phyloP scores from a whole-genome alignment of 176 grass and related monocot species.

The Areca catechu region DNA sequence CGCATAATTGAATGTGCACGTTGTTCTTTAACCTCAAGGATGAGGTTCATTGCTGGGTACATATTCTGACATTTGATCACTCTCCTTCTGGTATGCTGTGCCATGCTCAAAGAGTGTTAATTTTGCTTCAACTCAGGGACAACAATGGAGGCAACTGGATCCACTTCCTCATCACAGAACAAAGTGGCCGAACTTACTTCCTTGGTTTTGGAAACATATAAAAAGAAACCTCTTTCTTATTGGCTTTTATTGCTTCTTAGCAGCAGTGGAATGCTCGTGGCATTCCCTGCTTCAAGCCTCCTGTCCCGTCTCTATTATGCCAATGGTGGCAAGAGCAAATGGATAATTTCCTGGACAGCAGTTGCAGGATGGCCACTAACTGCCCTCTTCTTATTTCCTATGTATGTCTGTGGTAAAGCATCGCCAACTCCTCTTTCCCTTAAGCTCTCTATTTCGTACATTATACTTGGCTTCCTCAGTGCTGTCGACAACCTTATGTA shows the following conservation, averaged over 20 bases:
- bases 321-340: constrained; percentile 79
- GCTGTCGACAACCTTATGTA: constrained; percentile 87
- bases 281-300: constrained; percentile 75
- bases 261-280: constrained; percentile 48
- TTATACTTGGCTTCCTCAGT: constrained; percentile 67
- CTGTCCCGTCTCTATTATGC: constrained; percentile 70
- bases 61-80: too few relatives aligned
- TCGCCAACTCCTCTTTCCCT: constrained; percentile 38
- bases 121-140: neutral
- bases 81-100: too few relatives aligned
- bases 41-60: too few relatives aligned
- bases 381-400: constrained; percentile 36
- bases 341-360: constrained; percentile 77
- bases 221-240: constrained; percentile 36
- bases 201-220: constrained; percentile 28
- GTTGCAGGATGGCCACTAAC: constrained; percentile 74
- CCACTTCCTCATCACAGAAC: constrained; percentile 8
- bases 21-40: too few relatives aligned
- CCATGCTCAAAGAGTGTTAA: neutral
- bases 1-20: too few relatives aligned
- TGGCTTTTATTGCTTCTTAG: constrained; percentile 38
- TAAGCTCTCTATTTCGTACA: constrained; percentile 47
- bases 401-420: constrained; percentile 30
- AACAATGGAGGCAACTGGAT: constrained; percentile 1
- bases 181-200: constrained; percentile 19